phyloP scores from a whole-genome alignment of 805 yeast species.

The Lachancea sp. region DNA sequence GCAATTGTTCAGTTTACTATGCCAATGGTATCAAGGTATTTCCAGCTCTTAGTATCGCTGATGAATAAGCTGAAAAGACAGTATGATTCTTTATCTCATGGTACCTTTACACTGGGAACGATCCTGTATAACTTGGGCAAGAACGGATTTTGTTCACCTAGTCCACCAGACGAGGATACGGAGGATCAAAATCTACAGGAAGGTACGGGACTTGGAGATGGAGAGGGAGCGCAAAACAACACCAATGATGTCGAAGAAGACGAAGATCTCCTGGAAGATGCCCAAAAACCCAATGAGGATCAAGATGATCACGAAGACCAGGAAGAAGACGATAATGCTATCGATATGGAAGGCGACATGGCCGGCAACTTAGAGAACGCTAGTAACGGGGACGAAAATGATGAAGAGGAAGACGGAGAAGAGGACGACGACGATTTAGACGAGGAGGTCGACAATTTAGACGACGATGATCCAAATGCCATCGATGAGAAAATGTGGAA shows the following conservation, averaged over 20 bases:
- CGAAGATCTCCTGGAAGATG: constrained; percentile 77
- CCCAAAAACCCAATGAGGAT: constrained; percentile 68
- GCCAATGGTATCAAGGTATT: constrained; percentile 61
- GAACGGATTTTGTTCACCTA: constrained; percentile 91
- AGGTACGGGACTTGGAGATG: constrained; percentile 92
- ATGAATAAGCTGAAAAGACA: constrained; percentile 40
- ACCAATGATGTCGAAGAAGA: constrained; percentile 86
- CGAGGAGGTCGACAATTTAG: constrained; percentile 83
- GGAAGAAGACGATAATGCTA: constrained; percentile 71
- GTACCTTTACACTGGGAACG: constrained; percentile 52
- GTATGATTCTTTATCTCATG: constrained; percentile 51
- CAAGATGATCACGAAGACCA: constrained; percentile 58
- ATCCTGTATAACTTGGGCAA: constrained; percentile 56
- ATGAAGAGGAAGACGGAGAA: constrained; percentile 43
- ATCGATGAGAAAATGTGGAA: constrained; percentile 98
- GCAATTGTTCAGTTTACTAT: constrained; percentile 50
- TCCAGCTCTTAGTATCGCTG: constrained; percentile 40
- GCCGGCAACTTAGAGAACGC: constrained; percentile 85
- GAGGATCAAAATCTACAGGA: constrained; percentile 64
- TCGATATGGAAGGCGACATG: constrained; percentile 94
- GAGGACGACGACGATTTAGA: constrained; percentile 71
- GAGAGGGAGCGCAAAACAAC: constrained; percentile 76
- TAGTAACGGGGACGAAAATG: constrained; percentile 56
- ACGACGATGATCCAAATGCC: constrained; percentile 88
- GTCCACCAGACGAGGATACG: constrained; percentile 57